These are phyloP conservation scores for Phytophthora capsici DNA, from an alignment of 352 stramenopile genomes.

Conservation along the genomic window DNA sequence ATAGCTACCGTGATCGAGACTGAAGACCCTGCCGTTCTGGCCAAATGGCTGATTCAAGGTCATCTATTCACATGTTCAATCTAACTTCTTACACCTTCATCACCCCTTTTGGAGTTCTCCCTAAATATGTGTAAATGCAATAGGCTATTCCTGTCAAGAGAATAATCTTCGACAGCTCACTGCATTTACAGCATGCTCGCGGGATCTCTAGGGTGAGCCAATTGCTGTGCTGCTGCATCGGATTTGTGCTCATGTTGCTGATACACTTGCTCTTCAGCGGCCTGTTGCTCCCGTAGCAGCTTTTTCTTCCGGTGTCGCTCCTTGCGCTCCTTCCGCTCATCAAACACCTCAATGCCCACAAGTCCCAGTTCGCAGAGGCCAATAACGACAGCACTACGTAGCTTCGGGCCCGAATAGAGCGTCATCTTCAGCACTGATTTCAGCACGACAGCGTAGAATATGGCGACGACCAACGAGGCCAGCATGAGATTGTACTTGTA, in stretches of 20 bases:
- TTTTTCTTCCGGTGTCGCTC: conserved; percentile 67
- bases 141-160: background rate
- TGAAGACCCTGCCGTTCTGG: background rate
- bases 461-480: conserved; percentile 54
- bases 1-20: background rate
- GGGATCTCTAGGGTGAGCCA: conserved; percentile 25
- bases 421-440: conserved; percentile 66
- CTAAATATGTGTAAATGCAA: conserved; percentile 28
- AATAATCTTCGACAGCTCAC: background rate
- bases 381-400: conserved; percentile 67
- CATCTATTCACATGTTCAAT: conserved; percentile 5
- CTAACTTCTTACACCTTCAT: conserved; percentile 3
- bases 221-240: conserved; percentile 28
- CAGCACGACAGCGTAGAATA: conserved; percentile 65
- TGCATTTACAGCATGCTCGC: conserved; percentile 45
- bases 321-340: conserved; percentile 64
- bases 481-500: conserved; percentile 88
- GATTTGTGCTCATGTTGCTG: conserved; percentile 39
- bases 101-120: background rate
- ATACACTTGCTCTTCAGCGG: conserved; percentile 28
- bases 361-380: conserved; percentile 71
- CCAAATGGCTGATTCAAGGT: no score
- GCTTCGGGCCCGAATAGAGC: conserved; percentile 60
- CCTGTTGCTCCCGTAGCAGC: conserved; percentile 54
- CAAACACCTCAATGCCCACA: conserved; percentile 77